These are phyloP conservation scores for Jackrogersella minutella DNA, from an alignment of 495 filamentous ascomycete species.

Conservation along the genomic window DNA sequence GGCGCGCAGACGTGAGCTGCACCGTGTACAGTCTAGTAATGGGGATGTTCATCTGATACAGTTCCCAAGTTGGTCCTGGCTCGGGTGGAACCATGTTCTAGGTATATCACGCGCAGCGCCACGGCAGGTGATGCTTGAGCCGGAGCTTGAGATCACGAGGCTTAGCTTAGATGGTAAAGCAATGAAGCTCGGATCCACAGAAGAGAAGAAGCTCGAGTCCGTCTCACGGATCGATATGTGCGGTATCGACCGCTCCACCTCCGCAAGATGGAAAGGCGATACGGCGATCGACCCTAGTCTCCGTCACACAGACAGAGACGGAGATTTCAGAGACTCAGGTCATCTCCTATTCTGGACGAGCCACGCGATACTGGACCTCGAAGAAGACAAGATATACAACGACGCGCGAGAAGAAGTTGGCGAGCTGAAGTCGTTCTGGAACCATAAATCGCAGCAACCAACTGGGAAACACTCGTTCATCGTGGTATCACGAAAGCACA, in stretches of 20 bases:
- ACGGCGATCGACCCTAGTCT: slow-evolving; percentile 10
- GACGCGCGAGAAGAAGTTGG: slow-evolving; percentile 14
- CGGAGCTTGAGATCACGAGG: slow-evolving; percentile 28
- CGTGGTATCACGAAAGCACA: slow-evolving; percentile 18
- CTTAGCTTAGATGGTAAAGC: slow-evolving; percentile 9
- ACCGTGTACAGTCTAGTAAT: slow-evolving; percentile 8
- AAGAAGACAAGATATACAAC: slow-evolving; percentile 17
- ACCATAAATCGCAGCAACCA: background rate
- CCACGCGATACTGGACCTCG: slow-evolving; percentile 9
- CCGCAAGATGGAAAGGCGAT: slow-evolving; percentile 13
- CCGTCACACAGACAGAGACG: background rate
- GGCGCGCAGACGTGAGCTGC: slow-evolving; percentile 6
- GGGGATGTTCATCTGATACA: slow-evolving; percentile 6
- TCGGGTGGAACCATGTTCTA: slow-evolving; percentile 20
- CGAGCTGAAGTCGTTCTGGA: background rate
- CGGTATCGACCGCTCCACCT: slow-evolving; percentile 17
- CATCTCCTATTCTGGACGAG: slow-evolving; percentile 32
- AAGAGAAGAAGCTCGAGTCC: slow-evolving; percentile 6
- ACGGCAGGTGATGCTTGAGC: slow-evolving; percentile 12
- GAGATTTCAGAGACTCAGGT: slow-evolving; percentile 24
- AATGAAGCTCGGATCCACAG: background rate
- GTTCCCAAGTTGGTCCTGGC: slow-evolving; percentile 37
- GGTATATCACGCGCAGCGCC: slow-evolving; percentile 15
- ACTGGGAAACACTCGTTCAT: slow-evolving; percentile 16
- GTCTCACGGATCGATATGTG: slow-evolving; percentile 10